These are phyloP conservation scores for Mortierella sp. DNA, from an alignment of 371 early-diverging fungal species.

Conservation along the genomic window DNA sequence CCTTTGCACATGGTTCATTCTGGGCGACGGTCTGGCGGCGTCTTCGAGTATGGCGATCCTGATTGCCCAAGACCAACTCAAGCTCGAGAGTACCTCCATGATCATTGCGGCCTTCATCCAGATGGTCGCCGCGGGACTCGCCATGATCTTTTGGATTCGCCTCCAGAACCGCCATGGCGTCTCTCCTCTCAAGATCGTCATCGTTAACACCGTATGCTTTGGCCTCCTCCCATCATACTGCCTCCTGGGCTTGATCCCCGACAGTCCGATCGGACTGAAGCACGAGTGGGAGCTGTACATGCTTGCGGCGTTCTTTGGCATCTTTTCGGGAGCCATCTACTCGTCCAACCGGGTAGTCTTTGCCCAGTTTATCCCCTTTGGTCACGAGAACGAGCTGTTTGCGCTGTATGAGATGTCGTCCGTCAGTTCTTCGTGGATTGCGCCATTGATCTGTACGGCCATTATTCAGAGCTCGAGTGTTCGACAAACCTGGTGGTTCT, in stretches of 20 bases:
- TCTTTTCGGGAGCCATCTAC: slow-evolving; percentile 46
- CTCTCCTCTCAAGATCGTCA: slow-evolving; percentile 33
- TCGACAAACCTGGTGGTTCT: slow-evolving; percentile 45
- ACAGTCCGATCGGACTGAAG: slow-evolving; percentile 36
- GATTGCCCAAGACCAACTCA: slow-evolving; percentile 43
- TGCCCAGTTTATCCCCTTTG: slow-evolving; percentile 44
- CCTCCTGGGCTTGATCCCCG: slow-evolving; percentile 26
- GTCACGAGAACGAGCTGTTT: slow-evolving; percentile 53
- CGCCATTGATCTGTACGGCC: slow-evolving; percentile 46
- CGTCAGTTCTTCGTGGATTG: slow-evolving; percentile 50
- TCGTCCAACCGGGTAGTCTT: slow-evolving; percentile 47
- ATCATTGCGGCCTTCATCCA: slow-evolving; percentile 38
- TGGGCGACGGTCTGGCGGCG: slow-evolving; percentile 40
- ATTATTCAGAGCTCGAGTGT: slow-evolving; percentile 41
- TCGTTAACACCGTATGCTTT: slow-evolving; percentile 35
- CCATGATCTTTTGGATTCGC: slow-evolving; percentile 47
- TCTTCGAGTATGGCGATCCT: slow-evolving; percentile 50
- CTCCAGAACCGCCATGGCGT: slow-evolving; percentile 39
- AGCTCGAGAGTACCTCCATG: slow-evolving; percentile 25
- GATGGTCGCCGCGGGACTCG: slow-evolving; percentile 32
- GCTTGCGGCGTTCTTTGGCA: slow-evolving; percentile 43
- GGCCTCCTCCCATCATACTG: slow-evolving; percentile 32
- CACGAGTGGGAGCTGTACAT: slow-evolving; percentile 52
- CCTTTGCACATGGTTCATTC: slow-evolving; percentile 42
- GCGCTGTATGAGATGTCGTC: slow-evolving; percentile 53